phyloP scores from a whole-genome alignment of 441 rosid species.

The Aquilaria agallochum region DNA sequence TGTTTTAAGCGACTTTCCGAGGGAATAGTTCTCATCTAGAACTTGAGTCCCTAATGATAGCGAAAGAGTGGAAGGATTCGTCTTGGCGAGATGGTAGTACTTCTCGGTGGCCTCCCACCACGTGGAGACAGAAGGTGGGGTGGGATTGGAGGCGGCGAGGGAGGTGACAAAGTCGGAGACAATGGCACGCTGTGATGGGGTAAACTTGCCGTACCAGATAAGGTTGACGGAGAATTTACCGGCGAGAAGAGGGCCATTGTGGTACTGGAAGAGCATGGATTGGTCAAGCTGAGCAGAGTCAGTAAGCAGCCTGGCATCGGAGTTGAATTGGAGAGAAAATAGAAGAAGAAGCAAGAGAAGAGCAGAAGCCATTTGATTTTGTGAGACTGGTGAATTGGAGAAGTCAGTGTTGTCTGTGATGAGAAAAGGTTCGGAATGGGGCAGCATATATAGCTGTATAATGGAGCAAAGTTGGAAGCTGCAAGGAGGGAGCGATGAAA shows the following conservation, averaged over 20 bases:
- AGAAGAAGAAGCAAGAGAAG: constrained; percentile 14
- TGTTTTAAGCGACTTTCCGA: constrained; percentile 48
- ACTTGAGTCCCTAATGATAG: constrained; percentile 44
- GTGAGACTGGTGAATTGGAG: background rate
- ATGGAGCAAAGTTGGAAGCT: background rate
- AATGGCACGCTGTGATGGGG: constrained; percentile 51
- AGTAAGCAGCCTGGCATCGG: constrained; percentile 28
- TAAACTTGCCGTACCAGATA: constrained; percentile 72
- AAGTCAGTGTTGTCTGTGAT: constrained; percentile 4
- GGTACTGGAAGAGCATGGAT: constrained; percentile 36
- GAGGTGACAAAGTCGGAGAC: constrained; percentile 49
- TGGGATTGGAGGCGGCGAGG: constrained; percentile 24
- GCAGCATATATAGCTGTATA: background rate
- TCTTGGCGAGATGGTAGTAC: constrained; percentile 38
- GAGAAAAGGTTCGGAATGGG: background rate
- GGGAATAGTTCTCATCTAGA: constrained; percentile 42
- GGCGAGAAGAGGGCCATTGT: constrained; percentile 58
- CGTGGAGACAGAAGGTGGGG: constrained; percentile 38
- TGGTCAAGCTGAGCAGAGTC: constrained; percentile 25
- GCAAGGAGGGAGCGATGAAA: background rate
- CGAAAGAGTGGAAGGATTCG: constrained; percentile 15
- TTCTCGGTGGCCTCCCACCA: constrained; percentile 61
- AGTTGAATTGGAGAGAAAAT: constrained; percentile 17
- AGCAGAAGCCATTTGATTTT: background rate
- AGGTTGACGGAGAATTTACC: constrained; percentile 55